Conservation (phyloP, 371 early-diverging fungal genomes). For the Mucor ambiguus region DNA sequence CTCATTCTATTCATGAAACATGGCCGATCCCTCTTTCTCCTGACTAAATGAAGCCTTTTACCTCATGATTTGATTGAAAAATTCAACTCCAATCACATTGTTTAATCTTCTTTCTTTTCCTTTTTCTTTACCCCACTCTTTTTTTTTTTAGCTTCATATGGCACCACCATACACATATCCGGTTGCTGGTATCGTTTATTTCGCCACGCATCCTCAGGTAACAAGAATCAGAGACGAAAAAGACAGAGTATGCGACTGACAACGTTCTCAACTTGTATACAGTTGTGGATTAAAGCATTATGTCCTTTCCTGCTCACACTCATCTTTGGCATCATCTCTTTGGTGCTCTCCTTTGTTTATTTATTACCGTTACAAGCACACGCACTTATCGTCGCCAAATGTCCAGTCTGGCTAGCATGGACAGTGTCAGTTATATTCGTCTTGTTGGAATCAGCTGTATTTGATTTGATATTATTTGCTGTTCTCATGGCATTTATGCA, state of each 20-base stretch:
- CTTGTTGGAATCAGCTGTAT: constrained; percentile 52
- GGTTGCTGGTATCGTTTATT: constrained; percentile 48
- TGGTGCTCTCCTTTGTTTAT: constrained; percentile 44
- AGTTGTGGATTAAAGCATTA: constrained; percentile 47
- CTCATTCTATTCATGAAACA: neutral
- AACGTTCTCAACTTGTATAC: constrained; percentile 34
- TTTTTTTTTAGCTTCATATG: constrained; percentile 12
- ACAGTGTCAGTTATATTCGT: constrained; percentile 57
- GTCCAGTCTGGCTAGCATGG: constrained; percentile 63
- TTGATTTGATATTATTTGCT: constrained; percentile 55
- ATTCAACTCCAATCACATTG: constrained; percentile 3
- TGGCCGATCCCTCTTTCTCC: neutral
- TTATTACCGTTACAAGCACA: constrained; percentile 54
- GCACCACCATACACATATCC: constrained; percentile 55
- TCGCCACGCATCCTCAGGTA: constrained; percentile 56
- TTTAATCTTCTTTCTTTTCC: neutral
- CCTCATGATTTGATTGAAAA: neutral
- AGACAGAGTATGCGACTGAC: constrained; percentile 21
- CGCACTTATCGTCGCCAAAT: constrained; percentile 55
- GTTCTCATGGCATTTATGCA: constrained; percentile 57
- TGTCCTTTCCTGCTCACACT: constrained; percentile 51
- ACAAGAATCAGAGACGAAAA: neutral
- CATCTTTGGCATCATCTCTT: constrained; percentile 37
- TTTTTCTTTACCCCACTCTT: neutral
- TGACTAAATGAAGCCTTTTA: constrained; percentile 1